A percentile compares a stretch with the other conserved stretches of the same genome.
phyloP scores from a whole-genome alignment of 2,329 filamentous ascomycete genomes.

The Claviceps sp. region DNA sequence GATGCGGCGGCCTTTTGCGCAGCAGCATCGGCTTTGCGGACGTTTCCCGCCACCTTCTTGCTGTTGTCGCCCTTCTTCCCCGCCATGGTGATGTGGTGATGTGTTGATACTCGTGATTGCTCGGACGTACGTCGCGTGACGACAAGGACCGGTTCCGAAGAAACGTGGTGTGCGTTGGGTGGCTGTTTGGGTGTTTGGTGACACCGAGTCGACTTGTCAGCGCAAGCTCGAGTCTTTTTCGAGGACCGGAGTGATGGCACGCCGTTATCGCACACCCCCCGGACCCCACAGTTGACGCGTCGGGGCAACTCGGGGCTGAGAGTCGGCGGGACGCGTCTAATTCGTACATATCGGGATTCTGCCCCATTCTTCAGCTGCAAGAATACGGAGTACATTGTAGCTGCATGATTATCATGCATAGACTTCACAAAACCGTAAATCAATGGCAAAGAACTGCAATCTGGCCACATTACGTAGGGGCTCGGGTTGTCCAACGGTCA shows the following conservation, averaged over 20 bases:
- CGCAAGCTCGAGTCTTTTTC: background rate
- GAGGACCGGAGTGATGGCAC: background rate
- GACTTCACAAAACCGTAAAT: no score
- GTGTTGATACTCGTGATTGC: slow-evolving; percentile 3
- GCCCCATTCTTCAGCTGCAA: no score
- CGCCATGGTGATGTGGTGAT: slow-evolving; percentile 38
- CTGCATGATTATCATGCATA: no score
- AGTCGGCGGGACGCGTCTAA: no score
- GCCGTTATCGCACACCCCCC: background rate
- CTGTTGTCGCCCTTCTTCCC: slow-evolving; percentile 68
- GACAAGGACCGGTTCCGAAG: background rate
- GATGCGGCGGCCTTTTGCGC: slow-evolving; percentile 64
- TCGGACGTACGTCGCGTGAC: slow-evolving; percentile 3
- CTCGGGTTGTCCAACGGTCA: no score
- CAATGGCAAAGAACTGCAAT: no score
- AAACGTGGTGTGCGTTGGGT: background rate
- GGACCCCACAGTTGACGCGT: background rate
- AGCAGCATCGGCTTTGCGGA: slow-evolving; percentile 81
- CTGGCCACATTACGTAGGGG: no score
- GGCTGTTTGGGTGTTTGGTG: slow-evolving; percentile 1
- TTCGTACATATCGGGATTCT: no score
- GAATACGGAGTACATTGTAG: no score
- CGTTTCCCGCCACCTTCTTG: slow-evolving; percentile 84
- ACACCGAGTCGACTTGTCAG: background rate
- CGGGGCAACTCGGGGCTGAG: background rate